Evolutionary conservation across 2,329 filamentous ascomycete species (phyloP).

Genomic region (Helminthosporium solani): DNA sequence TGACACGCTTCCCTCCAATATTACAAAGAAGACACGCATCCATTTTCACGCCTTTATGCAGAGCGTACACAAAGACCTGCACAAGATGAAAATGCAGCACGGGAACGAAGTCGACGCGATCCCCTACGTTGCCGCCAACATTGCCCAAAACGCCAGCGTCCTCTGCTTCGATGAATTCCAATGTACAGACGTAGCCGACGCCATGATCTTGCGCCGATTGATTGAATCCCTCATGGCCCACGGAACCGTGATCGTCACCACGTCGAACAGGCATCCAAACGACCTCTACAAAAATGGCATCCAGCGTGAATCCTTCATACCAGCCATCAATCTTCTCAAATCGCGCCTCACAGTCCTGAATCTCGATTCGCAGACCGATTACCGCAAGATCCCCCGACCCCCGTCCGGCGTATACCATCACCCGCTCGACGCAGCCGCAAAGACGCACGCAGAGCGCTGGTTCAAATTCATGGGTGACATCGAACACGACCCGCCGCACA

Average conservation of each 20-base stretch:
- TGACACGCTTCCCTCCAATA: slow-evolving; percentile 80
- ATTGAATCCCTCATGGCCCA: slow-evolving; percentile 92
- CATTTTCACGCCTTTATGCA: slow-evolving; percentile 99
- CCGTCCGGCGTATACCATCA: slow-evolving; percentile 93
- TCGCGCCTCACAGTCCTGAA: slow-evolving; percentile 83
- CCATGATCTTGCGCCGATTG: slow-evolving; percentile 91
- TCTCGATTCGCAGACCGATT: slow-evolving; percentile 92
- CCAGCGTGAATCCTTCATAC: slow-evolving; percentile 91
- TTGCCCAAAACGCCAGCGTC: slow-evolving; percentile 80
- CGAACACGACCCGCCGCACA: slow-evolving; percentile 70
- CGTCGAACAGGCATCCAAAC: slow-evolving; percentile 92
- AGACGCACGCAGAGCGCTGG: slow-evolving; percentile 87
- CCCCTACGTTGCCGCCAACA: slow-evolving; percentile 91
- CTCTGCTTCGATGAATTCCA: slow-evolving; percentile 99
- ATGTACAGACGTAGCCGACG: slow-evolving; percentile 96
- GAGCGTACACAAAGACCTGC: slow-evolving; percentile 86
- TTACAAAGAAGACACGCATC: slow-evolving; percentile 83
- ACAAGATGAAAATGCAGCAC: slow-evolving; percentile 84
- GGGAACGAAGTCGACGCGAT: slow-evolving; percentile 88
- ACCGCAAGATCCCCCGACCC: slow-evolving; percentile 92
- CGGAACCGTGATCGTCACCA: slow-evolving; percentile 94
- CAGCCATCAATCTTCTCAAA: slow-evolving; percentile 91
- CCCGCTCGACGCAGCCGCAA: slow-evolving; percentile 74
- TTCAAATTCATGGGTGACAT: slow-evolving; percentile 91
- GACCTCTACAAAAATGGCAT: slow-evolving; percentile 98